Conservation (phyloP, 257 asterid genomes). For the Leptodermis oblonga region DNA sequence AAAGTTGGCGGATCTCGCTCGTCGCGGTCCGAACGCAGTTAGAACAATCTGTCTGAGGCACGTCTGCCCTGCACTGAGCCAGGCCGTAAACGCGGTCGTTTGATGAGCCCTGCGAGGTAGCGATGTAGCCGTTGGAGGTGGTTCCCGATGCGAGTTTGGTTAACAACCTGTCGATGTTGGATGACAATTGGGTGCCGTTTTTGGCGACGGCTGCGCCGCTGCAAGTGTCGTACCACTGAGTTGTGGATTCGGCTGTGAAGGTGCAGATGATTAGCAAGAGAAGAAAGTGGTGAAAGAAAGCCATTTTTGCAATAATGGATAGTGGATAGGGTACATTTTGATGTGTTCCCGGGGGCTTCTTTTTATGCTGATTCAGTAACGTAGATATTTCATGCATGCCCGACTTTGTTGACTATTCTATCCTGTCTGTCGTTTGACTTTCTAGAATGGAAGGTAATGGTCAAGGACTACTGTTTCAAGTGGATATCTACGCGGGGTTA, state of each 20-base stretch:
- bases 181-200: slow-evolving; percentile 24
- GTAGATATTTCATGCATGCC: too few relatives aligned
- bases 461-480: too few relatives aligned
- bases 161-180: slow-evolving; percentile 35
- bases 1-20: slow-evolving; percentile 22
- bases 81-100: slow-evolving; percentile 45
- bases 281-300: slow-evolving; percentile 23
- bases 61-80: slow-evolving; percentile 80
- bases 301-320: slow-evolving; percentile 24
- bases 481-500: too few relatives aligned
- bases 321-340: too few relatives aligned
- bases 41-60: slow-evolving; percentile 46
- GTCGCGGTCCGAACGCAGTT: slow-evolving; percentile 57
- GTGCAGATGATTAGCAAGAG: slow-evolving; percentile 21
- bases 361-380: too few relatives aligned
- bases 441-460: too few relatives aligned
- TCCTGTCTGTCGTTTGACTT: too few relatives aligned
- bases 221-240: slow-evolving; percentile 32
- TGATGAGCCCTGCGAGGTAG: slow-evolving; percentile 41
- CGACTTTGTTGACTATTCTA: too few relatives aligned
- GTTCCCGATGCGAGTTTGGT: slow-evolving; percentile 38
- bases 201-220: slow-evolving; percentile 35
- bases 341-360: too few relatives aligned
- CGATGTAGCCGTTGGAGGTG: slow-evolving; percentile 32
- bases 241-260: slow-evolving; percentile 41